These are phyloP conservation scores for Oxytropis ochrocephala DNA, from an alignment of 306 rosid species.

Conservation along the genomic window DNA sequence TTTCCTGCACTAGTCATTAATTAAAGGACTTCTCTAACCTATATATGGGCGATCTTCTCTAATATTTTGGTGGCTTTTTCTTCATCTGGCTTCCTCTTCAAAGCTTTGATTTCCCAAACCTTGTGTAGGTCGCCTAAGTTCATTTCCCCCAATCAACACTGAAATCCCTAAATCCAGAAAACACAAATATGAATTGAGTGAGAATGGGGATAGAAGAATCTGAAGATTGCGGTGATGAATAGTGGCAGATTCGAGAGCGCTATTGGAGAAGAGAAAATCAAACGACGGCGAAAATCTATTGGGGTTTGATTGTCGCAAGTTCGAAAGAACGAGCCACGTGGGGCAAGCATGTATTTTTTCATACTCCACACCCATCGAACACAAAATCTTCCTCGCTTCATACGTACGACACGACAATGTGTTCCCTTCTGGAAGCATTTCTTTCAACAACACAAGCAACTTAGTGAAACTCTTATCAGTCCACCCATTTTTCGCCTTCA, in stretches of 20 bases:
- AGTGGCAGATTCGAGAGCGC: background rate
- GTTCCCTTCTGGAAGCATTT: too few relatives aligned
- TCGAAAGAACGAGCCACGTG: background rate
- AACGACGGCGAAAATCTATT: background rate
- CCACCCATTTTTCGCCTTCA: too few relatives aligned
- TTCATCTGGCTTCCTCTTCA: slow-evolving; percentile 59
- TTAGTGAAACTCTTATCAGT: too few relatives aligned
- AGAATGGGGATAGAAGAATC: background rate
- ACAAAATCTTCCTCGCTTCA: too few relatives aligned
- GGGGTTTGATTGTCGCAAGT: background rate
- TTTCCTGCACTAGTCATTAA: too few relatives aligned
- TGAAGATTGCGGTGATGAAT: background rate
- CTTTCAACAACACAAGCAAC: too few relatives aligned
- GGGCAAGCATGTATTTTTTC: too few relatives aligned
- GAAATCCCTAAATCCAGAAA: background rate
- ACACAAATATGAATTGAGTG: background rate
- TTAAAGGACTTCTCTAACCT: too few relatives aligned
- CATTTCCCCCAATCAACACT: slow-evolving; percentile 30
- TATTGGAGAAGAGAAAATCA: background rate
- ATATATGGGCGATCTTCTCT: slow-evolving; percentile 74
- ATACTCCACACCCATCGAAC: too few relatives aligned
- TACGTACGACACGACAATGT: too few relatives aligned
- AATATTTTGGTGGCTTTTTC: slow-evolving; percentile 69
- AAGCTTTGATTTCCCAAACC: slow-evolving; percentile 81
- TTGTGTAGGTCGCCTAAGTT: slow-evolving; percentile 64